Evolutionary conservation across 1,284 basidiomycete genomes (phyloP), one percentile per base, ranked within the genome.

Genomic region (Fomitopsis schrenkii): DNA sequence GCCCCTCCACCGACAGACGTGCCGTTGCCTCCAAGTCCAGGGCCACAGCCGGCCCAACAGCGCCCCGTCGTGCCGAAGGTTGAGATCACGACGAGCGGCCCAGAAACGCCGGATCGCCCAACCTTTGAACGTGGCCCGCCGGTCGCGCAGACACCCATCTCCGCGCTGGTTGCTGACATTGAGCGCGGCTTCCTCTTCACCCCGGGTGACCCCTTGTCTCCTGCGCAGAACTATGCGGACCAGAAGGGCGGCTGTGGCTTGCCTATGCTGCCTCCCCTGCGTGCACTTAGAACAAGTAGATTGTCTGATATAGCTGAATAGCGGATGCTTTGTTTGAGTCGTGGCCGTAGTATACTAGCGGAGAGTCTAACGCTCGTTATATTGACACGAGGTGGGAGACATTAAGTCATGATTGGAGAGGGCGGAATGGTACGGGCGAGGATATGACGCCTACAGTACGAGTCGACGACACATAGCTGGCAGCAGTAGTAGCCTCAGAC

Each of bases 141-240:
- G 35, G 48, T 35, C n/a, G 66, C 66, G 55, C 71, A 81, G 64
- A 90, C 88, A 33, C 88, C 89, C 1, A 91, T 91, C 58, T 88
- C 89, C 2, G 77, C 82, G 7, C 78, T 91, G 42, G 77, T 91
- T 42, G 79, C 80, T 38, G 87, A 86, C 3, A 91, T 91, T 62
- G 81, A 90, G 66, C 81, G 78, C 28, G 88, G 87, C 15, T 91
- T 91, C 71, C 71, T 87, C 35, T 82, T 83, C 66, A 85, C 86
- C 7, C 67, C 67, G 35, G 42, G 55, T 9, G 57, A 57, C 19
- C 62, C 64, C 9, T 58, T 67, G 5, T 58, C 65, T 33, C 64
- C 67, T 7, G 44, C 36, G 10, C 33, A 38, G 17, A 17, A 6
- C 33, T 53, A 53, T 53, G 52, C 52, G 8, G 52, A 53, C 10